Evolutionary conservation across 176 grass and related monocot genomes (phyloP), one percentile per base, ranked within the genome.

Genomic region (Musa acuminata): DNA sequence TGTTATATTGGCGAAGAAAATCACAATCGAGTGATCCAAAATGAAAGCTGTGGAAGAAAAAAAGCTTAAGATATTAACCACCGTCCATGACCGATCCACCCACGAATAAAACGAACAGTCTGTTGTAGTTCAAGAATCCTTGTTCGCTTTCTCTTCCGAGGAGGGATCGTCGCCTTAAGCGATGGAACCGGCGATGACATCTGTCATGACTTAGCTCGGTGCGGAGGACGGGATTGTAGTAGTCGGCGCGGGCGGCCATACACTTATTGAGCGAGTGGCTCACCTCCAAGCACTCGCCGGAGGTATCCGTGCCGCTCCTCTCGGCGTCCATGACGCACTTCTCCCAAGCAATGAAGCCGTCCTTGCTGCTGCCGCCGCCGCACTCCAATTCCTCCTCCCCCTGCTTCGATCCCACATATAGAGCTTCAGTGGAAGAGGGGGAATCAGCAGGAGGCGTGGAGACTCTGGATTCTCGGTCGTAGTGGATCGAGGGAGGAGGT

Each of bases 191-290:
- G 64, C 64, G 51, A 80, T 68, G 24, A 78, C 77, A 9, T 76
- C 81, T 49, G 79, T 48, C 72, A 86, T 62, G 62, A 69, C 78
- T 49, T 82, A 5, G 26, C 78, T 92, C 92, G 1, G 87, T 85
- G 2, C 51, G 25, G 57, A 92, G 76, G 25, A 96, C n/a, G 51
- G 83, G 84, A 1, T 72, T 80, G 72, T 96, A 96, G 78, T 86
- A 89, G 68, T 92, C 84, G 53, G 87, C 64, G 76, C 89, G 84
- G 8, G 92, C 89, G 9, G 80, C 85, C 92, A 96, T 96, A 78
- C 89, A 96, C 73, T 51, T 87, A 80, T 74, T 87, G 80, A 96
- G 87, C 75, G 83, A 62, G 66, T 62, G 4, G 43, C 87, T 96
- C 14, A 70, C 79, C 75, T 89, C 43, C 74, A 4, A 51, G 82